These are phyloP conservation scores for Gossypium herbaceum DNA, from an alignment of 345 rosid genomes.

Conservation along the genomic window DNA sequence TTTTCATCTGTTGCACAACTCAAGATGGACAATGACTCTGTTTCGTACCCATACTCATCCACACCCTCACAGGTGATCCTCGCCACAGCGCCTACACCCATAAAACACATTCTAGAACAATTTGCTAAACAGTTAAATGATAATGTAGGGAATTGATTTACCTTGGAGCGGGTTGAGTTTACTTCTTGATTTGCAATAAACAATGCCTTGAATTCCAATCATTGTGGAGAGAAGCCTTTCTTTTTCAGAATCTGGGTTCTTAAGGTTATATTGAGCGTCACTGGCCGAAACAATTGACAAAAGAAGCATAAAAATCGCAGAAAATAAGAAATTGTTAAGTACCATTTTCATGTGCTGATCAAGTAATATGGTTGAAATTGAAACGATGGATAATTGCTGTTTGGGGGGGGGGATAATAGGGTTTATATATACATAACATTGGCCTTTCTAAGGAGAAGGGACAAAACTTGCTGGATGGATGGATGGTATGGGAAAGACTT, in stretches of 20 bases:
- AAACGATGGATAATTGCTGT: not conserved
- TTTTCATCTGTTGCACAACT: conserved; percentile 50
- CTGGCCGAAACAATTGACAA: conserved; percentile 19
- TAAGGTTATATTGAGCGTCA: conserved; percentile 3
- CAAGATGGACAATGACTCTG: conserved; percentile 45
- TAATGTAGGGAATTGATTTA: conserved; percentile 12
- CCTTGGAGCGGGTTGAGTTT: conserved; percentile 48
- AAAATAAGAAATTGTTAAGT: not conserved
- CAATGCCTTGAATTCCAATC: conserved; percentile 55
- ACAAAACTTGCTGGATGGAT: not conserved
- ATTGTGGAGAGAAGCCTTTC: conserved; percentile 36
- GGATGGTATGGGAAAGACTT: conserved; percentile 20
- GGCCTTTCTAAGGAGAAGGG: not conserved
- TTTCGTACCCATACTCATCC: conserved; percentile 53
- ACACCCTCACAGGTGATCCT: conserved; percentile 53
- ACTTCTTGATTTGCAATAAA: conserved; percentile 46
- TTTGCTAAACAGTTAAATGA: not conserved
- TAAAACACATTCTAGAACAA: not conserved
- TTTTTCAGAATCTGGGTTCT: conserved; percentile 18
- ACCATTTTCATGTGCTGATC: conserved; percentile 16
- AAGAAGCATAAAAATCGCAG: conserved; percentile 24
- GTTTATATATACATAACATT: not conserved
- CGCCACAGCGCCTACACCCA: conserved; percentile 49
- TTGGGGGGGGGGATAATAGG: not conserved
- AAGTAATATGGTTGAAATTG: not conserved